Percentiles rank a stretch among this genome's conserved stretches.
Conservation (phyloP, 208 protist species). For the Hexamita inflata region DNA sequence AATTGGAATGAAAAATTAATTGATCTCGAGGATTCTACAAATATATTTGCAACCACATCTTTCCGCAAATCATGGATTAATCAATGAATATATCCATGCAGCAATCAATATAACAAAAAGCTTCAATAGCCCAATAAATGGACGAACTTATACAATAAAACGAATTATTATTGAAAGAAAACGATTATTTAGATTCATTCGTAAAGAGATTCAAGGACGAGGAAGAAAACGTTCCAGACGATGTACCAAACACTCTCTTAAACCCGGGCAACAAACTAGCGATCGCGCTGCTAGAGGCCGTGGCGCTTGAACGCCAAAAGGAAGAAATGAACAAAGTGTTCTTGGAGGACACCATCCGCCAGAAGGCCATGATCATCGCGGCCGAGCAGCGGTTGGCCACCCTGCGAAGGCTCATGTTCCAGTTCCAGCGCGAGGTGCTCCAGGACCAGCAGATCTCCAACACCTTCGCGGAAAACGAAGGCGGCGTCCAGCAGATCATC, state of each 20-base stretch:
- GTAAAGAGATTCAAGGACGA: not conserved
- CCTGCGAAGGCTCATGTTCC: not conserved
- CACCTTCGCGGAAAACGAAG: constrained; percentile 34
- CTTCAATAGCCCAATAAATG: not conserved
- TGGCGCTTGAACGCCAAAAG: not conserved
- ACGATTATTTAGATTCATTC: constrained; percentile 17
- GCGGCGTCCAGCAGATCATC: too few species aligned
- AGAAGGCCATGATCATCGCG: constrained; percentile 1
- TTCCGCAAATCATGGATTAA: too few species aligned
- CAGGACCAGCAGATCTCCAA: not conserved
- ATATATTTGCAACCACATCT: too few species aligned
- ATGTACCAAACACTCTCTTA: not conserved
- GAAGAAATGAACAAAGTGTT: not conserved
- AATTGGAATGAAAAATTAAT: too few species aligned
- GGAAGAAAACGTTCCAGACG: not conserved
- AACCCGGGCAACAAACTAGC: not conserved
- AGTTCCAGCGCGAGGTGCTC: not conserved
- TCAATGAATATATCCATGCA: too few species aligned
- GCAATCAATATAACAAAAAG: too few species aligned
- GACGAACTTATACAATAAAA: constrained; percentile 24
- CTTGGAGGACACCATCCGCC: not conserved
- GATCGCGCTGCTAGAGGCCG: not conserved
- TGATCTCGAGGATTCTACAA: too few species aligned
- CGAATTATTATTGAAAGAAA: constrained; percentile 24
- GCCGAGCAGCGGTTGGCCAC: not conserved